Conservation (phyloP, 176 grass and related monocot genomes). For the Bolboschoenus planiculmis region DNA sequence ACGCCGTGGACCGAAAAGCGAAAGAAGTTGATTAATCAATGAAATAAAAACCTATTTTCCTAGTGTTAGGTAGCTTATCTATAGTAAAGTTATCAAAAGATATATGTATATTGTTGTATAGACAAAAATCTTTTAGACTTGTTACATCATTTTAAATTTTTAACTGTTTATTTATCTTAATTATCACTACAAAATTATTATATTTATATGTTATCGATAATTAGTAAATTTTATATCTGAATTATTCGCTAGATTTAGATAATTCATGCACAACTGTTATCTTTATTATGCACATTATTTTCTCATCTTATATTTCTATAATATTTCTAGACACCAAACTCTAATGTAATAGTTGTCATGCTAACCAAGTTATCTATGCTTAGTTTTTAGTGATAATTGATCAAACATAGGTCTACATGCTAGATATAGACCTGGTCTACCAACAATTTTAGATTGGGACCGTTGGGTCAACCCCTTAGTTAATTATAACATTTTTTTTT, state of each 20-base stretch:
- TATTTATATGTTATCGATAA: too few species aligned
- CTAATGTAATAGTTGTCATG: neutral
- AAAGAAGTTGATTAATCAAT: neutral
- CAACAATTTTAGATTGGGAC: neutral
- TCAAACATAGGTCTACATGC: neutral
- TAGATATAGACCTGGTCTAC: slow-evolving; percentile 8
- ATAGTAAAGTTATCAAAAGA: too few species aligned
- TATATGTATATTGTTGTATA: too few species aligned
- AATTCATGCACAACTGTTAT: neutral
- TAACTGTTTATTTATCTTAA: too few species aligned
- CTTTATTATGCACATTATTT: neutral
- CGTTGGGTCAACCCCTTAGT: neutral
- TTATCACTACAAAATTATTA: too few species aligned
- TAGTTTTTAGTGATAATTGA: neutral
- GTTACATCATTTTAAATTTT: too few species aligned
- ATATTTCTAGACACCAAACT: too few species aligned
- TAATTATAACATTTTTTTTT: neutral
- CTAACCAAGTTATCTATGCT: neutral
- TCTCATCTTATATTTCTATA: neutral
- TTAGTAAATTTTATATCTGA: too few species aligned
- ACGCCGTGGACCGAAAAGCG: neutral
- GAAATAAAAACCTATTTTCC: neutral
- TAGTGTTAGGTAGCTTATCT: too few species aligned
- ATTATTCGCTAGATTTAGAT: too few species aligned
- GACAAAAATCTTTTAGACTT: too few species aligned